Conservation (phyloP, 257 asterid species). For the Lithospermum erythrorhizon region DNA sequence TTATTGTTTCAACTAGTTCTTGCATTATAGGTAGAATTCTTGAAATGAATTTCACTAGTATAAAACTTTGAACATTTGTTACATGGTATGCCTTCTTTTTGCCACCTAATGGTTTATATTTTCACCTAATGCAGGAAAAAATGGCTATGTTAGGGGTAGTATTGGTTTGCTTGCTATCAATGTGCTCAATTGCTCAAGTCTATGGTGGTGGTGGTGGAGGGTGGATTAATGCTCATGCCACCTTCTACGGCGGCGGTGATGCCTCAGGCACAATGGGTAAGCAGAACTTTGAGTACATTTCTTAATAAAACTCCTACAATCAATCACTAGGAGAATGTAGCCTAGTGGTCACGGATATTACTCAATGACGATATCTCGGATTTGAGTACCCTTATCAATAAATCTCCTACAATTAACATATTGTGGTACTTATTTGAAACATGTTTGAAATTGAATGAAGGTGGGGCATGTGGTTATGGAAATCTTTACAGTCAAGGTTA, state of each 20-base stretch:
- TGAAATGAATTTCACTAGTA: neutral
- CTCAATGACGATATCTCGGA: no score
- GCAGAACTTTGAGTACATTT: neutral
- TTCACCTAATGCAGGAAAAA: conserved; percentile 6
- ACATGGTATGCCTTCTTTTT: neutral
- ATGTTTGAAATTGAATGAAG: conserved; percentile 17
- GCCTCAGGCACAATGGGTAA: conserved; percentile 96
- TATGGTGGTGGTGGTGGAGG: conserved; percentile 31
- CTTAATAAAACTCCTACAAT: neutral
- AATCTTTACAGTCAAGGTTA: conserved; percentile 81
- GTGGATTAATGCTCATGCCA: conserved; percentile 75
- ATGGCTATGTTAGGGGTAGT: conserved; percentile 14
- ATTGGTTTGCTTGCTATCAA: conserved; percentile 30
- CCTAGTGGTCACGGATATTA: no score
- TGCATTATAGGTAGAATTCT: neutral
- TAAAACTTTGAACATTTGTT: no score
- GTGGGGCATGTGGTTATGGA: conserved; percentile 95
- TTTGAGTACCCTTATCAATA: no score
- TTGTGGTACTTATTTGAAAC: neutral
- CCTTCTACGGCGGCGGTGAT: conserved; percentile 86
- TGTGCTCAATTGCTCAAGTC: conserved; percentile 27
- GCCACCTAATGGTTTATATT: neutral
- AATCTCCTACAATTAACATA: no score
- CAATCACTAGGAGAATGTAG: no score
- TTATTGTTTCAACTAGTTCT: neutral